Base-by-base conservation (phyloP, 768 basidiomycete genomes). In the Multifurca ochricompacta region DNA sequence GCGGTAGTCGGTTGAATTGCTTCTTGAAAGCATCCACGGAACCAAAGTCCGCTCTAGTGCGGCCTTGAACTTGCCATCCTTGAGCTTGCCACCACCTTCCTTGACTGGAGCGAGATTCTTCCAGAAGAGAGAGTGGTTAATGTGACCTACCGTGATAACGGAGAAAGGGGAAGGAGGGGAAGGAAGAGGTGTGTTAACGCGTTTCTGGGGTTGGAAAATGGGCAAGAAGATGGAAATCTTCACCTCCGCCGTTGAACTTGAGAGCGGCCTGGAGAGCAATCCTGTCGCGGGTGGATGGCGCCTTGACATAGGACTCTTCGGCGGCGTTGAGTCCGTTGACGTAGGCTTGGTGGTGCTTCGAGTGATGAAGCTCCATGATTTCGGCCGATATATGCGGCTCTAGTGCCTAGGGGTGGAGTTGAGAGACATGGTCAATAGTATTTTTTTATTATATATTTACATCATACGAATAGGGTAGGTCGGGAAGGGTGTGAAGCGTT, bases 181-280 rank as follows among this genome's bases (percentile, higher is more conserved):
- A 3, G 28, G 30, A 25, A 10, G 23, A 6, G 8, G n/a, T n/a
- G n/a, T n/a, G n/a, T n/a, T n/a, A n/a, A n/a, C n/a, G n/a, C n/a
- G n/a, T n/a, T n/a, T n/a, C n/a, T n/a, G n/a, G n/a, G n/a, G n/a
- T n/a, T n/a, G n/a, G n/a, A n/a, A n/a, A n/a, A n/a, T n/a, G n/a
- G n/a, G n/a, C n/a, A n/a, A 8, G 11, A 3, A 62, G 75, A 14
- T 31, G 6, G 32, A n/a, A 16, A 9, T 16, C 18, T 19, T 48
- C n/a, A 81, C 91, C 91, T 65, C 94, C 94, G n/a, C 94, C 94
- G 69, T 96, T 95, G 73, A 98, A 99, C 73, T 92, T 97, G 67
- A 99, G 74, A 8, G 95, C 93, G 13, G 86, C 73, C 69, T 97
- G 95, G 16, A 98, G 79, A 3, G 78, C 78, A 68, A 99, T 95